Base-by-base conservation (phyloP, 805 yeast genomes). In the Wickerhamiella galacta region DNA sequence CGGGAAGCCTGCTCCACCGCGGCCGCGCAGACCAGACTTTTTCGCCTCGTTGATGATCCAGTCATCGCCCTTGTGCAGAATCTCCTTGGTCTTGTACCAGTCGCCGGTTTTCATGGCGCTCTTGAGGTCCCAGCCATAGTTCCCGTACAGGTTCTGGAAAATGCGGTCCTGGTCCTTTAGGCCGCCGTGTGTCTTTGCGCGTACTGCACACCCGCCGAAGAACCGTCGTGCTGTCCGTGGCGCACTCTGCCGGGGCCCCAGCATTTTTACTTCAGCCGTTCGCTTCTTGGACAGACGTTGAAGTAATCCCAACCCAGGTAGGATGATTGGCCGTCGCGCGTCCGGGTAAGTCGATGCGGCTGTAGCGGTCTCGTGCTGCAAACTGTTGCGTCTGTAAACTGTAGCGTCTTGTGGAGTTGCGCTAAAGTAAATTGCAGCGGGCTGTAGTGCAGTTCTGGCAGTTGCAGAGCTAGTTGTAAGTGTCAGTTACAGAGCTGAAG, bases 1-100 rank as follows among this genome's bases (percentile, higher is more conserved):
- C 34, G 93, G 93, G 66, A 80, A 80, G 12, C 93, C 93, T 29
- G 93, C 93, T 50, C 93, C 93, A 38, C 93, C 93, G 57, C 93
- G 72, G 38, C 93, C 93, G 53, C 93, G 70, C 42, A 80, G 64
- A 16, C 93, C 93, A 16, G 85, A 75, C 47, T 71, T 68, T 54
- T 80, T 80, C 64, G 77, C 73, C 60, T 80, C 87, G 51, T 76
- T 82, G 49, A 81, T 80, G 56, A 80, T 80, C 93, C 93, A 80
- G 39, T 70, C 68, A 56, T 81, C 87, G 28, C 93, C 93, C 56
- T 80, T 80, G 39, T 72, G 57, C 25, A 80, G 54, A 46, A 80
- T 72, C 57, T 80, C 93, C 58, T 80, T 81, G 44, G 93, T 81
- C 61, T 80, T 81, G 61, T 80, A 63, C 93, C 93, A 80, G 56